A percentile compares a stretch with the other conserved stretches of the same genome.
Conservation (phyloP, 805 yeast genomes). For the Saccharomyces kudriavzevii region DNA sequence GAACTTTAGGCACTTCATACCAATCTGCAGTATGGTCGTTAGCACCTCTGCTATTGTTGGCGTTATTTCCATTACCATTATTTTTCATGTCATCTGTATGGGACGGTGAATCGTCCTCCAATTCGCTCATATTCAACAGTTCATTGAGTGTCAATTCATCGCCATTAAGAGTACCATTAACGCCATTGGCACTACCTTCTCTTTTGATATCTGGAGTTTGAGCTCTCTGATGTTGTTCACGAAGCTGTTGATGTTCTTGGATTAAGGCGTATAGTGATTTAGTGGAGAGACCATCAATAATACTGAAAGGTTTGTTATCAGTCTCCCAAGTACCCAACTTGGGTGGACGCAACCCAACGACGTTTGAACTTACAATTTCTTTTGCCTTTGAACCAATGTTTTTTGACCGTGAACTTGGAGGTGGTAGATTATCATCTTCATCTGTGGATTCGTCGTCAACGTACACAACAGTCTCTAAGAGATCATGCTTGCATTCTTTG, state of each 20-base stretch:
- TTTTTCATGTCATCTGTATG: constrained; percentile 41
- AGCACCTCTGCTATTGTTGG: constrained; percentile 9
- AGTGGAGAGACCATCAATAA: constrained; percentile 89
- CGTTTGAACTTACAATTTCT: constrained; percentile 82
- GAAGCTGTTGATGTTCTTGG: constrained; percentile 26
- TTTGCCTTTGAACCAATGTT: constrained; percentile 72
- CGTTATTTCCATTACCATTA: constrained; percentile 29
- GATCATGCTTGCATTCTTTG: constrained; percentile 23
- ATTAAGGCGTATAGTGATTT: constrained; percentile 59
- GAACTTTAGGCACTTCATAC: constrained; percentile 46
- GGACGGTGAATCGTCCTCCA: constrained; percentile 49
- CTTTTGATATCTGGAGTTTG: constrained; percentile 15
- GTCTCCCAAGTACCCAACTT: constrained; percentile 88
- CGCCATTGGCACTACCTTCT: constrained; percentile 1
- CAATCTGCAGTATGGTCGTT: constrained; percentile 22
- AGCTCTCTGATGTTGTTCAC: constrained; percentile 18
- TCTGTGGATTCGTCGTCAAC: constrained; percentile 89
- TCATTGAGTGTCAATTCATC: constrained; percentile 59
- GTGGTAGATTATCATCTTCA: constrained; percentile 79
- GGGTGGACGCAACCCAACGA: constrained; percentile 84
- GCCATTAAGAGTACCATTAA: constrained; percentile 16
- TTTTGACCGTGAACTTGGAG: constrained; percentile 45
- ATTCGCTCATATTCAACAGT: constrained; percentile 76
- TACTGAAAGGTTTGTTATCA: constrained; percentile 77
- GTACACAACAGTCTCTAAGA: constrained; percentile 28